Base-by-base conservation (phyloP, 2,329 filamentous ascomycete genomes). In the Onygenales sp. region DNA sequence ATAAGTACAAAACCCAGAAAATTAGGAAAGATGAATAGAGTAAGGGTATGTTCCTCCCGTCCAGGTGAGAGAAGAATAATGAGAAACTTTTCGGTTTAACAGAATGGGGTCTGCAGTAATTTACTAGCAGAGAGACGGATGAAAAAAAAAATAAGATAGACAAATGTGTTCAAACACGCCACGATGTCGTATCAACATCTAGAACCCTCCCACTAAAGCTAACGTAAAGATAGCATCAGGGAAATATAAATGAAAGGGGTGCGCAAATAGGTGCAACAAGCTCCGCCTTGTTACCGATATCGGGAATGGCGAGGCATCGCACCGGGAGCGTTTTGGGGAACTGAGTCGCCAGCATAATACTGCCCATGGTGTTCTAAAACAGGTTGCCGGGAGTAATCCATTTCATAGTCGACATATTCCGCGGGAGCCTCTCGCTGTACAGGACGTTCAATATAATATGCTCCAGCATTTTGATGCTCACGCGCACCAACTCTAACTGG, bases 381-480 rank as follows among this genome's bases (percentile, higher is more conserved):
- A 11, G 55, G 58, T 42, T 57, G 55, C 17, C 54, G 55, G 11
- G 52, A 32, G 46, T 59, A 57, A 37, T 59, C 58, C 43, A 56
- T 42, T 32, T 59, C 58, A 50, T 60, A 59, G 37, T 57, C 56
- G 40, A 57, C 27, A 37, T 61, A 61, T 44, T 58, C 54, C 37
- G 52, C 51, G n/a, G 57, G 52, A 10, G 45, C 42, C 8, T 61
- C 61, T n/a, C 55, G 53, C 34, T 56, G 55, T 14, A 57, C 48
- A 31, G 61, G 58, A 7, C 58, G 63, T 55, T 63, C 58, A 32
- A 64, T 50, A 47, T 63, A 58, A 55, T 62, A 64, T 11, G 57
- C 54, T 27, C 58, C 52, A 13, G 54, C 33, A 36, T 58, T 57
- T 37, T 58, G 56, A 6, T 54, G 39, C 14, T 61, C 54, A 8